phyloP scores from a whole-genome alignment of 495 filamentous ascomycete genomes.

The Aspergillus steynii region DNA sequence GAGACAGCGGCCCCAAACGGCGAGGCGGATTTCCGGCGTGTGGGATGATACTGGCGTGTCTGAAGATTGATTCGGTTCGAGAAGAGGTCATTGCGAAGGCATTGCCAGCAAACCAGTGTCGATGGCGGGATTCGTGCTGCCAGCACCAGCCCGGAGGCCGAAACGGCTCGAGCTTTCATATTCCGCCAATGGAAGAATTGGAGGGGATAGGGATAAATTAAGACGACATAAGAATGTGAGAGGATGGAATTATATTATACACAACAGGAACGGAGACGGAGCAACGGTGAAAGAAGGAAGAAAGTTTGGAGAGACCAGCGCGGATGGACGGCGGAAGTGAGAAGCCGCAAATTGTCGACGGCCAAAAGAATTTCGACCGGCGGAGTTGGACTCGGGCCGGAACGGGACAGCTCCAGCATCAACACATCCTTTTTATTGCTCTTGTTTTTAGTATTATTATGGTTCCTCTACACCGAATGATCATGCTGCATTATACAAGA shows the following conservation, averaged over 20 bases:
- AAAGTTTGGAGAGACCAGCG: neutral
- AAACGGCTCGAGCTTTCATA: slow-evolving; percentile 46
- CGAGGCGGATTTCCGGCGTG: slow-evolving; percentile 47
- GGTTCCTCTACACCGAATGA: neutral
- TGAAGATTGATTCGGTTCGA: slow-evolving; percentile 29
- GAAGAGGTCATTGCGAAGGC: slow-evolving; percentile 44
- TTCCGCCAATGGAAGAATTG: slow-evolving; percentile 21
- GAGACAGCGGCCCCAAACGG: slow-evolving; percentile 70
- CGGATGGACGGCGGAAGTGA: neutral
- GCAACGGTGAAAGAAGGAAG: slow-evolving; percentile 1
- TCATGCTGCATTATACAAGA: neutral
- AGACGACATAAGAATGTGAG: slow-evolving; percentile 4
- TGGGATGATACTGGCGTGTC: slow-evolving; percentile 45
- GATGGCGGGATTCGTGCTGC: slow-evolving; percentile 34
- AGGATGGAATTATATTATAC: slow-evolving; percentile 4
- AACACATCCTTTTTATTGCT: neutral
- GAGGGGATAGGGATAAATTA: neutral
- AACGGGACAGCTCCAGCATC: slow-evolving; percentile 14
- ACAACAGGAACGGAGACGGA: slow-evolving; percentile 4
- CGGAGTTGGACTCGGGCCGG: slow-evolving; percentile 26
- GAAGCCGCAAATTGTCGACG: slow-evolving; percentile 8
- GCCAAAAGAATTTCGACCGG: slow-evolving; percentile 17
- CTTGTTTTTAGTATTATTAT: no score
- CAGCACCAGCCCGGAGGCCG: slow-evolving; percentile 42
- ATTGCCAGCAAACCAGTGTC: slow-evolving; percentile 44